Conservation (phyloP, 2,329 filamentous ascomycete species). For the Onygenales sp. region DNA sequence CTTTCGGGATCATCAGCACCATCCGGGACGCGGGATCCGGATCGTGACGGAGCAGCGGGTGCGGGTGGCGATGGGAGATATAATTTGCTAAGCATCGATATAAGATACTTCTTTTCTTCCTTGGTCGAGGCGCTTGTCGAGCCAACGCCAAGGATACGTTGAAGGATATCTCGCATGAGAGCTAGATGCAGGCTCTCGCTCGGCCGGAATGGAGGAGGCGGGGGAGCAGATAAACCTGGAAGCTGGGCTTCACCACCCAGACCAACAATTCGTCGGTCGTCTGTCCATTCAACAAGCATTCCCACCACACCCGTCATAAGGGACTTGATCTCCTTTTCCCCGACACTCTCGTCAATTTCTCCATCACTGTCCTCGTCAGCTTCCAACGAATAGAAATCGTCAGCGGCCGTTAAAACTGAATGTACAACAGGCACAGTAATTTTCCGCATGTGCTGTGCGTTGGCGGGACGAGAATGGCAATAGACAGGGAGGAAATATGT, state of each 20-base stretch:
- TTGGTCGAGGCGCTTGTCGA: constrained; percentile 32
- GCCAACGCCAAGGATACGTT: constrained; percentile 53
- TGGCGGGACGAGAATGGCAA: constrained; percentile 73
- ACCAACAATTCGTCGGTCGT: constrained; percentile 68
- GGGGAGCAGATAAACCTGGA: constrained; percentile 38
- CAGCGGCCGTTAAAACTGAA: constrained; percentile 50
- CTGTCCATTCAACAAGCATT: constrained; percentile 82
- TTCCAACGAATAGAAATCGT: constrained; percentile 60
- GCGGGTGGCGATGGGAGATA: constrained; percentile 60
- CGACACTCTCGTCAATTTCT: constrained; percentile 68
- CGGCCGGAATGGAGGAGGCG: constrained; percentile 37
- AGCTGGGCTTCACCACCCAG: constrained; percentile 42
- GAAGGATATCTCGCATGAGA: constrained; percentile 67
- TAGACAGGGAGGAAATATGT: constrained; percentile 94
- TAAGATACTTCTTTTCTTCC: constrained; percentile 77
- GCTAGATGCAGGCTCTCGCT: constrained; percentile 73
- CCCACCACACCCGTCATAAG: constrained; percentile 70
- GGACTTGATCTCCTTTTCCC: constrained; percentile 43
- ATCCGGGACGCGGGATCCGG: constrained; percentile 34
- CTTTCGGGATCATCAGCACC: constrained; percentile 53
- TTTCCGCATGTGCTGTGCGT: constrained; percentile 69
- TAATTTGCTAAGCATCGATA: constrained; percentile 71
- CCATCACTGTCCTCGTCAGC: constrained; percentile 65
- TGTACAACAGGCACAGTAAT: constrained; percentile 68
- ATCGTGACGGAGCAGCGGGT: constrained; percentile 44